Base-by-base conservation (phyloP, 106 monocot species). In the Phalaenopsis aphrodite region DNA sequence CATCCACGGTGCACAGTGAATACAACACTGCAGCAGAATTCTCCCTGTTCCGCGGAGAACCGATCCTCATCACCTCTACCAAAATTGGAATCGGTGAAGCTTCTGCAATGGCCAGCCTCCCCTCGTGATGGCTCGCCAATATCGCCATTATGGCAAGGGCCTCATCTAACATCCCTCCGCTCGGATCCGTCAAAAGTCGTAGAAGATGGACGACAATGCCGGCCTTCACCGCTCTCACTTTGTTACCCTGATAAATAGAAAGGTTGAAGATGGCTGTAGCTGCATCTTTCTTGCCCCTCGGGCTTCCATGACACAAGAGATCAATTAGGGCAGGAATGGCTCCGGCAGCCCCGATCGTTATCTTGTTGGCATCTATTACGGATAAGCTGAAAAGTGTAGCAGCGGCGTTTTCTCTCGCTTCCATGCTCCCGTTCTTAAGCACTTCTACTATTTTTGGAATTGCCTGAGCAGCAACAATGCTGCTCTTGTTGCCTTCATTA, bases 381-480 rank as follows among this genome's bases (percentile, higher is more conserved):
- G 91, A 91, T 36, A 94, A 68, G 81, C 94, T 94, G 75, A 89
- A 94, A 23, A 94, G 89, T 0, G 91, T 85, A n/a, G 94, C 94
- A 7, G 94, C 94, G 8, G 94, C 94, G 73, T 94, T 94, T 68
- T 94, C 94, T 73, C 89, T 89, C 4, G 94, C 89, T 83, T 91
- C 94, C 94, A 85, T 88, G 69, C 89, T 91, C 16, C 91, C 91
- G 37, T 56, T 84, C 77, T 91, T 89, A 16, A 91, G 78, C 6
- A 94, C 91, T 61, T 88, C 56, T 4, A 91, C 94, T 41, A 91
- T 89, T 72, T 85, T 82, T 9, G 84, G 79, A 77, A 94, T 86
- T 23, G 94, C 94, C 76, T 74, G 74, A 38, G 83, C 79, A 9
- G 82, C 19, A 3, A 91, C 94, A 16, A 94, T 91, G 65, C 65